These are phyloP conservation scores for Pachysandra terminalis DNA, from an alignment of 164 flowering plant genomes.

Conservation along the genomic window DNA sequence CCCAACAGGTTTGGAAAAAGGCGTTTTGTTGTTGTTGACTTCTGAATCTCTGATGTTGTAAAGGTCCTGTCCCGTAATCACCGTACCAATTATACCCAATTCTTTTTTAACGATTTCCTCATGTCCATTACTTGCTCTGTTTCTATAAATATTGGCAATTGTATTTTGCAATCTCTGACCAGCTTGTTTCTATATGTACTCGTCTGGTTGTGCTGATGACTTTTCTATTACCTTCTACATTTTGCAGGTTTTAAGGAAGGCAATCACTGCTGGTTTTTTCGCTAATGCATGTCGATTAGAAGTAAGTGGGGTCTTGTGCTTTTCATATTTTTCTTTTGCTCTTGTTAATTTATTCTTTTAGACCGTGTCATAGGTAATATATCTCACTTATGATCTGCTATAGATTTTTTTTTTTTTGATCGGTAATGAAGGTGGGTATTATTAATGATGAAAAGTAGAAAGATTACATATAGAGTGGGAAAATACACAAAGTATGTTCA, in stretches of 20 bases:
- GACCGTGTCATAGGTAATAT: not conserved
- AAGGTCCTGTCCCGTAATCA: no score
- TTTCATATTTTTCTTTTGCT: not conserved
- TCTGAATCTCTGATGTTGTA: no score
- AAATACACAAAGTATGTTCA: no score
- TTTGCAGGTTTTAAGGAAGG: conserved; percentile 75
- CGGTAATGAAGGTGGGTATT: no score
- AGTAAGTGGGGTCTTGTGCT: conserved; percentile 42
- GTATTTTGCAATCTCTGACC: not conserved
- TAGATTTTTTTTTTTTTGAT: no score
- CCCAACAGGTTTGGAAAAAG: no score
- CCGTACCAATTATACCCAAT: not conserved
- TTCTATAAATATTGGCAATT: not conserved
- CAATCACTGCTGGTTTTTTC: conserved; percentile 91
- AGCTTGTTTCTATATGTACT: not conserved
- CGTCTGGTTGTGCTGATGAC: not conserved
- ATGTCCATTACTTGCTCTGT: not conserved
- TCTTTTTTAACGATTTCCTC: not conserved
- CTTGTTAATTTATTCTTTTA: not conserved
- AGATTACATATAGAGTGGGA: no score
- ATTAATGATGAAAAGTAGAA: no score
- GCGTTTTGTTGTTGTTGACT: no score
- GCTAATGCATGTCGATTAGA: conserved; percentile 90
- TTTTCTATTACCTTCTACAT: not conserved
- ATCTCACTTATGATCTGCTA: not conserved